Base-by-base conservation (phyloP, 148 eudicot species). In the Tetragonia tetragonoides region DNA sequence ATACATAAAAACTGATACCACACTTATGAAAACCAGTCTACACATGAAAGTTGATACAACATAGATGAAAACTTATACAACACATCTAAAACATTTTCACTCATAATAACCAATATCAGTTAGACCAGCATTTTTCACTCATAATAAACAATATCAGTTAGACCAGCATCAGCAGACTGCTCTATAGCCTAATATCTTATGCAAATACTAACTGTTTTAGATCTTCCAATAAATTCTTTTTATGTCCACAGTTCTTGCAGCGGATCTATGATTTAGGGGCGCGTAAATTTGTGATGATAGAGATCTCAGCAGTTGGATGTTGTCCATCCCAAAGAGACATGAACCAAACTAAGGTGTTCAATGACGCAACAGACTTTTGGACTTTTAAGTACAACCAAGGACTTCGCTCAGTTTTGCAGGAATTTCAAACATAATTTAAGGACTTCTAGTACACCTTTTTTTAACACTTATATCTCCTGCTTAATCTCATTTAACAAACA, bases 251-350 rank as follows among this genome's bases (percentile, higher is more conserved):
- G 2, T 16, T 34, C 3, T 63, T 23, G 82, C 87, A 94, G 95
- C 63, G 72, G 5, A 71, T 92, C 77, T 82, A 91, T 12, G 85
- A 82, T 23, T 67, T 86, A 0, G 98, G 98, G 39, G 97, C 75
- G 6, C 88, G 95, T 34, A 94, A 94, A 79, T 86, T 81, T 39
- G 77, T 80, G 57, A 53, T 89, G 47, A 37, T 86, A 6, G 97
- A 93, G 15, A 42, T 89, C 4, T 84, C 84, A 24, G 77, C 89
- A 49, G 71, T 94, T 2, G 98, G 98, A 8, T 94, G 98, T 53
- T 85, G 89, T n/a, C 98, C 98, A 1, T 44, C 87, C 14, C 89
- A 85, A 64, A 91, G 97, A 76, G 75, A 16, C 21, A 64, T 46
- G 74, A 84, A 75, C 80, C 61, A 65, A 68, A 88, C 80, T 6